Percentiles rank a stretch among this genome's conserved stretches.
phyloP scores from a whole-genome alignment of 2,329 filamentous ascomycete genomes.

The Trichoderma atrobrunneum region DNA sequence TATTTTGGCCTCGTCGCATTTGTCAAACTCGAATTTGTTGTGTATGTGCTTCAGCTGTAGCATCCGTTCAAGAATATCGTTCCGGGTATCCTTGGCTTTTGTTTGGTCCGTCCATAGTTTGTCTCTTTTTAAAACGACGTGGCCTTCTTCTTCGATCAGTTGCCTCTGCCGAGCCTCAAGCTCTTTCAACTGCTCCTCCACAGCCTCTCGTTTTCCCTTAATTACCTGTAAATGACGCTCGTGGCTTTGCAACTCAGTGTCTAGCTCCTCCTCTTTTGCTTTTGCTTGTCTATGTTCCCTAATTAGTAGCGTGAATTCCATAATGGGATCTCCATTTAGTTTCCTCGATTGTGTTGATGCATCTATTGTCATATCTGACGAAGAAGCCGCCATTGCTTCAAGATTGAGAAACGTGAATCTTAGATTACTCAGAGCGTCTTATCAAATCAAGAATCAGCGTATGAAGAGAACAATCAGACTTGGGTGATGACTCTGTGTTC shows the following conservation, averaged over 20 bases:
- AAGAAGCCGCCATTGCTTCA: not conserved
- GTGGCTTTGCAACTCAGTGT: accelerated
- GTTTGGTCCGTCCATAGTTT: not conserved
- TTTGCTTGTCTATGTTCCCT: not conserved
- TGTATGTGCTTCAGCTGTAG: no score
- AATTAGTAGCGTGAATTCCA: not conserved
- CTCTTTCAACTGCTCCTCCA: not conserved
- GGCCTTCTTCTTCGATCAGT: not conserved
- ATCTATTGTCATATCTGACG: not conserved
- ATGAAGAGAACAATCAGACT: not conserved
- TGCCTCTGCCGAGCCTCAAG: not conserved
- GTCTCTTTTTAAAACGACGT: not conserved
- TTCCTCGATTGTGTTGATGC: not conserved
- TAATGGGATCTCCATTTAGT: not conserved
- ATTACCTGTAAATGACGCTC: not conserved
- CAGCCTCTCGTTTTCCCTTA: not conserved
- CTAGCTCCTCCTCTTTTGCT: not conserved
- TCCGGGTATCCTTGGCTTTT: not conserved
- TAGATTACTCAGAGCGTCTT: accelerated
- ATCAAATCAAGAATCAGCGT: no score
- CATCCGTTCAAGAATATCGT: not conserved
- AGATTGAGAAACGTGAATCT: no score
- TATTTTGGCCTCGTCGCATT: not conserved
- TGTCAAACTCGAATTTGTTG: not conserved
- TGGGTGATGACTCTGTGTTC: not conserved